phyloP scores from a whole-genome alignment of 441 rosid genomes.

The Gossypium davidsonii region DNA sequence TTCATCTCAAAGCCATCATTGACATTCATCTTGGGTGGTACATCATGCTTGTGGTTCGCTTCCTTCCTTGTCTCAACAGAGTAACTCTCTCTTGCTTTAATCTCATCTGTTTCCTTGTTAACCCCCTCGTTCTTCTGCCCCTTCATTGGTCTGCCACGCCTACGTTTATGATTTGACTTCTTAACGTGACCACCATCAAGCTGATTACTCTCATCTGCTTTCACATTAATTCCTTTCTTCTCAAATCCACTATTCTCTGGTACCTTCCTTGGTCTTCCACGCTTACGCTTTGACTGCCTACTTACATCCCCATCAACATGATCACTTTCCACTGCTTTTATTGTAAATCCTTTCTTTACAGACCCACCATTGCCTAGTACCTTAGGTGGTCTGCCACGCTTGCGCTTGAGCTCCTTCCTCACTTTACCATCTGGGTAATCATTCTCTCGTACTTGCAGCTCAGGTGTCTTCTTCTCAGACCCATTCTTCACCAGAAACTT shows the following conservation, averaged over 20 bases:
- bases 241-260: conserved; percentile 4
- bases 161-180: background rate
- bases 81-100: conserved; percentile 13
- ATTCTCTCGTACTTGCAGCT: background rate
- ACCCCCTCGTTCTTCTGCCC: background rate
- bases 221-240: background rate
- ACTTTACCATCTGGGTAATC: background rate
- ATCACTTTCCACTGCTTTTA: conserved; percentile 18
- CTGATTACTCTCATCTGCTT: background rate
- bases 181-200: background rate
- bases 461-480: background rate
- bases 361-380: conserved; percentile 8
- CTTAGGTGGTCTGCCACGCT: conserved; percentile 26
- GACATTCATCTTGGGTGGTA: background rate
- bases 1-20: conserved; percentile 15
- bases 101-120: background rate
- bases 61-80: conserved; percentile 1
- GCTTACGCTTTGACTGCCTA: conserved; percentile 20
- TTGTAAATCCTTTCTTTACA: conserved; percentile 14
- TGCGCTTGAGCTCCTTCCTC: conserved; percentile 1
- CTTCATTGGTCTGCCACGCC: conserved; percentile 12
- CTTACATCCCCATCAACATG: conserved; percentile 14
- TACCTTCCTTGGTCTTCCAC: conserved; percentile 25
- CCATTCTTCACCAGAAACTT: background rate
- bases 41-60: background rate